Evolutionary conservation across 805 yeast species (phyloP).

Genomic region (Citeromyces nyonsensis): DNA sequence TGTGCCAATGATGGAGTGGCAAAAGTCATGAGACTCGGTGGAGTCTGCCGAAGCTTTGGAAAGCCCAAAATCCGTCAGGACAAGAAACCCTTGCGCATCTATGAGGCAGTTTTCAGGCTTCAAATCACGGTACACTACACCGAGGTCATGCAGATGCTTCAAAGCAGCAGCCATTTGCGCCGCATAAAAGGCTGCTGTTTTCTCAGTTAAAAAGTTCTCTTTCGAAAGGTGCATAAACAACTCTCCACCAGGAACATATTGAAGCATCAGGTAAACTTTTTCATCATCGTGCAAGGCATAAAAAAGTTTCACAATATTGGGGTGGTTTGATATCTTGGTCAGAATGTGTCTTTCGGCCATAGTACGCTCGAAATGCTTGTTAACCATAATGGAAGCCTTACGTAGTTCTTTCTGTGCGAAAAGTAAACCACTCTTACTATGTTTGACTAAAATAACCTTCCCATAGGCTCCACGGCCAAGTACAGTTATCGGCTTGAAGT

Average conservation of each 20-base stretch:
- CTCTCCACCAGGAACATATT: constrained; percentile 85
- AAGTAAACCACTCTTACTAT: constrained; percentile 40
- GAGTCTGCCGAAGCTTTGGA: constrained; percentile 27
- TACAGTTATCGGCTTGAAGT: constrained; percentile 63
- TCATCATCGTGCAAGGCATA: constrained; percentile 75
- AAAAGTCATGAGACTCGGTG: constrained; percentile 36
- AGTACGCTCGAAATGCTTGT: constrained; percentile 54
- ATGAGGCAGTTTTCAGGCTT: constrained; percentile 84
- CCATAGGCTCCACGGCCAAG: constrained; percentile 86
- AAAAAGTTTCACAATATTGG: constrained; percentile 66
- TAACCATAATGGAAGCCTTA: constrained; percentile 65
- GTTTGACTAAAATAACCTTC: constrained; percentile 66
- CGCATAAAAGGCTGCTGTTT: constrained; percentile 57
- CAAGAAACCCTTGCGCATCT: constrained; percentile 64
- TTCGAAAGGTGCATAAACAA: constrained; percentile 47
- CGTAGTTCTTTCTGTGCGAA: constrained; percentile 80
- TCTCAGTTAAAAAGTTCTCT: constrained; percentile 33
- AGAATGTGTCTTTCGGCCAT: constrained; percentile 67
- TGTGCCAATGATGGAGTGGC: constrained; percentile 55
- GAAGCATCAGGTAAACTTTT: constrained; percentile 60
- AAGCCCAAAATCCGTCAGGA: constrained; percentile 77
- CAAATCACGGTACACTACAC: constrained; percentile 76
- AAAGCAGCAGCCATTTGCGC: constrained; percentile 75
- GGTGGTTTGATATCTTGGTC: constrained; percentile 44
- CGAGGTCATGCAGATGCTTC: constrained; percentile 59